Evolutionary conservation across 495 filamentous ascomycete genomes (phyloP).

Genomic region (Xylaria cubensis): DNA sequence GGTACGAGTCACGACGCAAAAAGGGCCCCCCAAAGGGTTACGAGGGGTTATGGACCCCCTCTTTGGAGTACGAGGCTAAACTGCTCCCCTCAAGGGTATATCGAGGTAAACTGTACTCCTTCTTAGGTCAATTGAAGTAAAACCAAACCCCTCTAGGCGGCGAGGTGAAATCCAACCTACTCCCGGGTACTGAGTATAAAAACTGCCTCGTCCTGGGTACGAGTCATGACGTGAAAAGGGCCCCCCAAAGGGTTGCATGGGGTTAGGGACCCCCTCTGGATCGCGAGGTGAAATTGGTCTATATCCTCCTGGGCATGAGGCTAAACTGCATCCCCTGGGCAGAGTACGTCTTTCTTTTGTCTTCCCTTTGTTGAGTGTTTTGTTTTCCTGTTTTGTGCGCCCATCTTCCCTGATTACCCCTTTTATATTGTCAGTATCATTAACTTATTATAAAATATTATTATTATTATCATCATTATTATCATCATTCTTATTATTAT

Average conservation of each 20-base stretch:
- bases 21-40: neutral
- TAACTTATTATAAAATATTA: neutral
- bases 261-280: neutral
- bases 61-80: neutral
- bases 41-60: neutral
- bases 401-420: too few species aligned
- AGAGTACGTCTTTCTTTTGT: neutral
- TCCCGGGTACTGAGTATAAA: neutral
- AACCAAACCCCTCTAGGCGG: neutral
- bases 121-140: neutral
- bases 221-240: neutral
- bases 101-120: constrained; percentile 2
- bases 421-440: too few species aligned
- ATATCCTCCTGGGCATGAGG: neutral
- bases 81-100: neutral
- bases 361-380: neutral
- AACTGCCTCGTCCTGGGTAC: neutral
- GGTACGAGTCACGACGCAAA: neutral
- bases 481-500: too few species aligned
- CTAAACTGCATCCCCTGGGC: neutral
- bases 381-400: too few species aligned
- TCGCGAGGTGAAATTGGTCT: neutral
- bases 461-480: too few species aligned
- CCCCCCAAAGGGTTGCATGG: neutral
- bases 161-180: neutral